Percentiles rank a stretch among this genome's conserved stretches.
Evolutionary conservation across 768 basidiomycete species (phyloP).

Genomic region (Ramaria rubella): DNA sequence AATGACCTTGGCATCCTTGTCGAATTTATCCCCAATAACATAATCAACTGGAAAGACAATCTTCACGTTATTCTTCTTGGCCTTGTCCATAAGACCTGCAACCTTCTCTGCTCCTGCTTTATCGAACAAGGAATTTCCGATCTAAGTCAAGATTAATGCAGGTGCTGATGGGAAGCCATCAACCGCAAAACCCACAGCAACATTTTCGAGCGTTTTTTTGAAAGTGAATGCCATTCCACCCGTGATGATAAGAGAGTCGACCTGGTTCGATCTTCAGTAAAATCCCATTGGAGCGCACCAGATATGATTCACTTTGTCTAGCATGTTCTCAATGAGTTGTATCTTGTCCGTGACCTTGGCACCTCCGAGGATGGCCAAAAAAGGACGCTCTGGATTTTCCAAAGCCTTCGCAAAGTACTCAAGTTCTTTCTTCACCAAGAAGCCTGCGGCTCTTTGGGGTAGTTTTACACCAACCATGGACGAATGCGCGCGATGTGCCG

Average conservation of each 20-base stretch:
- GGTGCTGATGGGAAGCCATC: neutral
- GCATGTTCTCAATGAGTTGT: conserved; percentile 96
- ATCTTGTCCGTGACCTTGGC: conserved; percentile 99
- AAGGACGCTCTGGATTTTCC: conserved; percentile 89
- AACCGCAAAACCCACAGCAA: conserved; percentile 48
- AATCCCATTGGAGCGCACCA: neutral
- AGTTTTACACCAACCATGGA: conserved; percentile 97
- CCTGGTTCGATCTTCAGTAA: conserved; percentile 37
- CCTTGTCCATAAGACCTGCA: conserved; percentile 76
- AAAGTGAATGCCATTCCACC: conserved; percentile 99
- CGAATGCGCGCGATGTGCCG: conserved; percentile 96
- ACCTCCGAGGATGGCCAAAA: conserved; percentile 97
- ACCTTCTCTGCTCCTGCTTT: conserved; percentile 85
- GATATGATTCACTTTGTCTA: conserved; percentile 70
- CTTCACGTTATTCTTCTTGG: conserved; percentile 85
- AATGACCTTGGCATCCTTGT: conserved; percentile 77
- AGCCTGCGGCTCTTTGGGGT: conserved; percentile 86
- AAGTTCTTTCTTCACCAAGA: conserved; percentile 97
- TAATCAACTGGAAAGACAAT: conserved; percentile 95
- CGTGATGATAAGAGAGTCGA: conserved; percentile 91
- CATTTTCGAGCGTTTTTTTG: conserved; percentile 84
- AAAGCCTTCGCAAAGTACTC: conserved; percentile 98
- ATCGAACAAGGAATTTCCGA: conserved; percentile 94
- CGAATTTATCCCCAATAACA: conserved; percentile 91
- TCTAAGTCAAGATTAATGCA: conserved; percentile 38